Evolutionary conservation across 1,284 basidiomycete species (phyloP).

Genomic region (Ceratobasidium sp.): DNA sequence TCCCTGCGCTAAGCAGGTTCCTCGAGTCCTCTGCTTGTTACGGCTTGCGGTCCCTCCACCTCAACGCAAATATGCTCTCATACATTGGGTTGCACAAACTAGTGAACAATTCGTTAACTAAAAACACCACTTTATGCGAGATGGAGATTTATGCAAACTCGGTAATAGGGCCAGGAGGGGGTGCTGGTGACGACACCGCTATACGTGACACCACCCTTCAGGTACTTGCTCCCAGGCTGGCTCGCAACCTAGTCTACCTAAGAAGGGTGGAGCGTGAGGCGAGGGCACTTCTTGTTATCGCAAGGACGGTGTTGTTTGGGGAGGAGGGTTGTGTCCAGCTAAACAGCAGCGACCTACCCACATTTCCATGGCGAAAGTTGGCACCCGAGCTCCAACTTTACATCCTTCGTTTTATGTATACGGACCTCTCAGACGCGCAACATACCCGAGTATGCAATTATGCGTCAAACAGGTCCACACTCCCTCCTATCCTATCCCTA

Average conservation of each 20-base stretch:
- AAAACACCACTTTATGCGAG: conserved; percentile 33
- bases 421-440: conserved; percentile 35
- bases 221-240: conserved; percentile 19
- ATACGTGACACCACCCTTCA: conserved; percentile 11
- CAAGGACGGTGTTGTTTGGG: conserved; percentile 19
- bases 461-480: conserved; percentile 29
- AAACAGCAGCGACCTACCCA: background rate
- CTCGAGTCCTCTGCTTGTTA: conserved; percentile 67
- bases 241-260: conserved; percentile 27
- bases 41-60: conserved; percentile 63
- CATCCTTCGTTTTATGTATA: conserved; percentile 30
- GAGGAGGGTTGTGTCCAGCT: background rate
- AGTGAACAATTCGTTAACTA: conserved; percentile 2
- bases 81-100: conserved; percentile 32
- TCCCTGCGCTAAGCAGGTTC: conserved; percentile 63
- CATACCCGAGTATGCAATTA: conserved; percentile 36
- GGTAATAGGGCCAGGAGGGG: background rate
- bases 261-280: conserved; percentile 33
- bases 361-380: conserved; percentile 40
- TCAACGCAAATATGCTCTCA: conserved; percentile 67
- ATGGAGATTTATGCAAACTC: conserved; percentile 42
- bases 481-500: conserved; percentile 18
- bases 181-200: background rate
- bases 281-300: conserved; percentile 12
- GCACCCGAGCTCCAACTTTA: conserved; percentile 37